Base-by-base conservation (phyloP, 192 early-diverging fungal species). In the Tieghemiomyces parasiticus region DNA sequence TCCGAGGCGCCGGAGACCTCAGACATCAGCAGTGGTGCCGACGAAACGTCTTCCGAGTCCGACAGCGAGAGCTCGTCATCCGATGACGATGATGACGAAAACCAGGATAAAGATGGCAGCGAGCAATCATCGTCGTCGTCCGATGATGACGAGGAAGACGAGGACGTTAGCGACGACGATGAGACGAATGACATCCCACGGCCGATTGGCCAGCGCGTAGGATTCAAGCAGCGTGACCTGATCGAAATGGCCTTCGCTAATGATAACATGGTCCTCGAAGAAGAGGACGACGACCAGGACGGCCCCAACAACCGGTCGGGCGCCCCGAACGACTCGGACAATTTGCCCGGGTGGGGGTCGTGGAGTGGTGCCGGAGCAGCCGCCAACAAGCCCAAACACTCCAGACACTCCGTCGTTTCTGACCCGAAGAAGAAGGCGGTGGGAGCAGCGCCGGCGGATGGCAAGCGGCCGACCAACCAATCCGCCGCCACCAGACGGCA, bases 341-440 rank as follows among this genome's bases (percentile, higher is more conserved):
- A n/a, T n/a, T n/a, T 98, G 61, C 95, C 95, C 13, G 95, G 95
- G 56, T 98, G 95, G 95, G 92, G 92, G 13, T 72, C 75, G 35
- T 95, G 93, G 90, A 79, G 72, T 60, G 85, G 85, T 26, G 71
- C 76, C 1, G 84, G 82, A 26, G 63, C 89, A 9, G 72, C 76
- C 31, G 63, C 76, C 30, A 81, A 81, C 63, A 78, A 83, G 61
- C 79, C 79, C 56, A 76, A 83, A 64, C n/a, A n/a, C n/a, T n/a
- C n/a, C n/a, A n/a, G n/a, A n/a, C n/a, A n/a, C n/a, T n/a, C n/a
- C n/a, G n/a, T n/a, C n/a, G n/a, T n/a, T n/a, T n/a, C n/a, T n/a
- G n/a, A n/a, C n/a, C 74, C 80, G 13, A 68, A 75, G 35, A 71
- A 67, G 46, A 74, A 76, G 52, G 65, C 75, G 0, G 67, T 62